These are phyloP conservation scores for Colletotrichum cereale DNA, from an alignment of 2,329 filamentous ascomycete species.

Conservation along the genomic window DNA sequence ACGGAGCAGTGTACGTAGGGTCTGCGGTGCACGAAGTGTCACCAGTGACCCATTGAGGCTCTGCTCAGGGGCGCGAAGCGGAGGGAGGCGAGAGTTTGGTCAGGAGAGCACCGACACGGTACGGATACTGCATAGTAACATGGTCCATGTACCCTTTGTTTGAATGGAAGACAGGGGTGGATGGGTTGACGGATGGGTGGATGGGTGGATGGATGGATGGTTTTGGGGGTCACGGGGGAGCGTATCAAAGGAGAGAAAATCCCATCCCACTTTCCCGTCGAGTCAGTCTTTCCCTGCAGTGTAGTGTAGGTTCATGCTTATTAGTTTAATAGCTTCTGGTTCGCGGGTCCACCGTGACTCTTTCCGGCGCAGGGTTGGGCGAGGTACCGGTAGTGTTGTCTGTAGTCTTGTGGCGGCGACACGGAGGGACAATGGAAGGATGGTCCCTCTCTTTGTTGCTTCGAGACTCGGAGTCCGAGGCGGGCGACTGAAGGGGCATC, in stretches of 20 bases:
- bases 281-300: background rate
- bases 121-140: too few relatives aligned
- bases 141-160: too few relatives aligned
- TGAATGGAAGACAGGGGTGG: background rate
- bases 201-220: background rate
- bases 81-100: conserved; percentile 15
- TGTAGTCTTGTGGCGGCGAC: background rate
- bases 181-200: too few relatives aligned
- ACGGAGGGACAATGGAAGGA: background rate
- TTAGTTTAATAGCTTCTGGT: background rate
- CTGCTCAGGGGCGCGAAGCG: conserved; percentile 34
- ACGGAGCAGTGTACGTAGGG: background rate
- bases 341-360: conserved; percentile 23
- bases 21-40: background rate
- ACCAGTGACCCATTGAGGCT: conserved; percentile 28
- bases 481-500: conserved; percentile 1
- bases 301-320: conserved; percentile 9
- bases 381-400: background rate
- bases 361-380: background rate
- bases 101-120: background rate
- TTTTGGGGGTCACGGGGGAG: background rate
- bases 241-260: background rate
- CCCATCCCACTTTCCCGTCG: conserved; percentile 26
- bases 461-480: background rate
- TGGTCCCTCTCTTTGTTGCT: background rate